A percentile compares a stretch with the other conserved stretches of the same genome.
These are phyloP conservation scores for Saitozyma podzolica DNA, from an alignment of 768 basidiomycete species.

Conservation along the genomic window DNA sequence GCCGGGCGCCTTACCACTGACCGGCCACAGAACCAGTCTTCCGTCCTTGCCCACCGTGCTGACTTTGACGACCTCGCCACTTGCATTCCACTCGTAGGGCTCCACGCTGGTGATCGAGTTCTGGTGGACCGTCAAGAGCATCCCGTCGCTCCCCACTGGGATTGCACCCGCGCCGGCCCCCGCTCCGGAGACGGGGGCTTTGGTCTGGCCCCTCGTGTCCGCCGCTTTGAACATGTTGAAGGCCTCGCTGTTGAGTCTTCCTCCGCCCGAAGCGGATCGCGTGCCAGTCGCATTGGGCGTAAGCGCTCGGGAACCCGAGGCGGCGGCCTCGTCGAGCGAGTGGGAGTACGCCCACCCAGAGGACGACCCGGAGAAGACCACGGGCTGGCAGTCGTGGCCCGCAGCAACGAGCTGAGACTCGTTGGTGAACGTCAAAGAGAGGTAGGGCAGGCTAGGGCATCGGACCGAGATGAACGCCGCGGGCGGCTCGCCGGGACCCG, in stretches of 20 bases:
- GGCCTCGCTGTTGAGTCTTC: constrained; percentile 85
- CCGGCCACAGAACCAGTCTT: constrained; percentile 85
- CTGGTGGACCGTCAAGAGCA: constrained; percentile 88
- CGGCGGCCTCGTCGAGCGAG: constrained; percentile 78
- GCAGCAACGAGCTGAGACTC: constrained; percentile 84
- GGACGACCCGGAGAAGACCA: constrained; percentile 74
- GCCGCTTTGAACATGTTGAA: constrained; percentile 93
- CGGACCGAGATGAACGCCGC: constrained; percentile 68
- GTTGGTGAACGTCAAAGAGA: constrained; percentile 81
- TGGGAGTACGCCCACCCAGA: constrained; percentile 75
- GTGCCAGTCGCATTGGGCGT: constrained; percentile 56
- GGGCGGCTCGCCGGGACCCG: constrained; percentile 59
- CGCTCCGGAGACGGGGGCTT: constrained; percentile 40
- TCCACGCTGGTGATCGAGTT: constrained; percentile 95
- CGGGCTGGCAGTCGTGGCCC: constrained; percentile 95
- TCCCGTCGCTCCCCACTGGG: constrained; percentile 61
- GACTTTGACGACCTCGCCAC: constrained; percentile 68
- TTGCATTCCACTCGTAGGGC: constrained; percentile 64
- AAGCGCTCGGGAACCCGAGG: constrained; percentile 58
- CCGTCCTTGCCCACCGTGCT: constrained; percentile 95
- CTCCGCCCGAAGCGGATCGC: constrained; percentile 51
- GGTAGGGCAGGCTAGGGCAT: constrained; percentile 73
- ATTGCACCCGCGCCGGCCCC: constrained; percentile 49
- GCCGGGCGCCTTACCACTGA: constrained; percentile 55
- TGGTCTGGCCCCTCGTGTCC: constrained; percentile 68